Conservation (phyloP, 1,284 basidiomycete species). For the Leccinum angustisporum region DNA sequence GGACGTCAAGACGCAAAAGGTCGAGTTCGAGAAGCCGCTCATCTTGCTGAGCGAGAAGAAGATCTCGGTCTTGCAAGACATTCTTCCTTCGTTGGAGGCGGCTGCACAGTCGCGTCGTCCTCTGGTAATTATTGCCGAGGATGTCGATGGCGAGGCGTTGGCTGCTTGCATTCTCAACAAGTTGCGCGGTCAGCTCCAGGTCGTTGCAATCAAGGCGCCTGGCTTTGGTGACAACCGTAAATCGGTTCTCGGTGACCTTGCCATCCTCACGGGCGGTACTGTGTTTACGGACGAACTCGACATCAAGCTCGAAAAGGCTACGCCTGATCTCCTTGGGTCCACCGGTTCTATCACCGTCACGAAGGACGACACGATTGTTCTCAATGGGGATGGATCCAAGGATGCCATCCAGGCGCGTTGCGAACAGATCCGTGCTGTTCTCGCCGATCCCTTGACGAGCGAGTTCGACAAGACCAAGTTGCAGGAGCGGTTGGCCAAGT, state of each 20-base stretch:
- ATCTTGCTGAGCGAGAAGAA: slow-evolving; percentile 97
- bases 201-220: slow-evolving; percentile 93
- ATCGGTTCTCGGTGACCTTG: slow-evolving; percentile 94
- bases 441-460: slow-evolving; percentile 82
- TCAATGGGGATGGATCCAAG: slow-evolving; percentile 92
- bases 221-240: slow-evolving; percentile 99
- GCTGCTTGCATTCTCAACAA: slow-evolving; percentile 99
- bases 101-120: slow-evolving; percentile 92
- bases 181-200: slow-evolving; percentile 93
- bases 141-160: slow-evolving; percentile 96
- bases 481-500: slow-evolving; percentile 96
- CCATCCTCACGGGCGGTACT: slow-evolving; percentile 95
- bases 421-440: slow-evolving; percentile 90
- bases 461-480: slow-evolving; percentile 97
- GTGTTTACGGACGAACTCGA: slow-evolving; percentile 99
- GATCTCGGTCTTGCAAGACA: slow-evolving; percentile 93
- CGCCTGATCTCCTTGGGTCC: slow-evolving; percentile 87
- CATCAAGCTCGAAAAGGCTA: slow-evolving; percentile 94
- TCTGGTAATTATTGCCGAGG: slow-evolving; percentile 95
- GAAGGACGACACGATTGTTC: slow-evolving; percentile 98
- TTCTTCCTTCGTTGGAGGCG: slow-evolving; percentile 91
- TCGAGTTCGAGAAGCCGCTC: slow-evolving; percentile 96
- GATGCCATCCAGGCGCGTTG: slow-evolving; percentile 84
- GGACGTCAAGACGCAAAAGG: slow-evolving; percentile 95
- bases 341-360: slow-evolving; percentile 94